These are phyloP conservation scores for Capsicum pubescens DNA, from an alignment of 257 asterid genomes.

Conservation along the genomic window DNA sequence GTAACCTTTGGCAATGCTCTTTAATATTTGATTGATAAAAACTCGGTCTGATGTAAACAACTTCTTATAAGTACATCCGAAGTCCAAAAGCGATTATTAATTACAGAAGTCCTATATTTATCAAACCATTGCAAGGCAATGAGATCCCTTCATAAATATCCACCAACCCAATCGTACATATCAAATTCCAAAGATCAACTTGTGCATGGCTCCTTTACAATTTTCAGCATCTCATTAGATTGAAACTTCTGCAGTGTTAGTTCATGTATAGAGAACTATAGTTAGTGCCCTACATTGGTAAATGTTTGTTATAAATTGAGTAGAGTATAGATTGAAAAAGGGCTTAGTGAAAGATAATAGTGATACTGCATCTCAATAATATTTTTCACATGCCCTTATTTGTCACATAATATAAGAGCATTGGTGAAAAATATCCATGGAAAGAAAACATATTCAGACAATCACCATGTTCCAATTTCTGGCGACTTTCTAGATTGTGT, in stretches of 20 bases:
- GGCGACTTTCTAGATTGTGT: too few relatives aligned
- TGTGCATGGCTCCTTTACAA: neutral
- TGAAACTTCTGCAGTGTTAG: conserved; percentile 5
- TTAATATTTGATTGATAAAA: neutral
- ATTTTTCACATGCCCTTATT: neutral
- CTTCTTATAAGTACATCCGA: conserved; percentile 4
- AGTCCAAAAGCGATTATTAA: neutral
- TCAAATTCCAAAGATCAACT: neutral
- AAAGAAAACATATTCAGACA: too few relatives aligned
- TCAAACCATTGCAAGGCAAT: conserved; percentile 5
- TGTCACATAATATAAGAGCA: neutral
- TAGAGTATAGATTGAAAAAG: neutral
- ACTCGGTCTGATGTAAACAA: neutral
- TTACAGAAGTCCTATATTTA: neutral
- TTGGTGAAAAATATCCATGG: too few relatives aligned
- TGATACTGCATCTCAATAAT: neutral
- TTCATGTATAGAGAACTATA: neutral
- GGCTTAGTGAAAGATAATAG: neutral
- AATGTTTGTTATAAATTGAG: neutral
- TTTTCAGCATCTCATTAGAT: neutral
- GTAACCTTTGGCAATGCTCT: neutral
- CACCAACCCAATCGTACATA: neutral
- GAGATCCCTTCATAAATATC: neutral
- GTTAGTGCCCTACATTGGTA: neutral
- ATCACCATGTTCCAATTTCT: too few relatives aligned